These are phyloP conservation scores for Aspergillus neotritici DNA, from an alignment of 2,329 filamentous ascomycete species.

Conservation along the genomic window DNA sequence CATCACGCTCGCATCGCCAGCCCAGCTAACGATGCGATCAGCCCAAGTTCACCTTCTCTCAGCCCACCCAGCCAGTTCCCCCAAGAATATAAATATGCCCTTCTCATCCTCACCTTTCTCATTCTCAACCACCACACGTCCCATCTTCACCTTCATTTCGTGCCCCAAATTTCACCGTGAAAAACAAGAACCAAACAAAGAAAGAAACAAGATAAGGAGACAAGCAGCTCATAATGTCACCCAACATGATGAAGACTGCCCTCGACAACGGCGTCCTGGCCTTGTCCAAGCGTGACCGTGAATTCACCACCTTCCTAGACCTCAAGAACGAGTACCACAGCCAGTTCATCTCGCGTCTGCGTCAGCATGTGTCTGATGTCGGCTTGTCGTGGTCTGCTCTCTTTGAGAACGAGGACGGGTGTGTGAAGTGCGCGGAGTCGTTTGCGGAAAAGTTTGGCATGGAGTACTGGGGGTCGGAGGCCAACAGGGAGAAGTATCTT, in stretches of 20 bases:
- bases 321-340: conserved; percentile 13
- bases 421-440: conserved; percentile 8
- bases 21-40: too few species aligned
- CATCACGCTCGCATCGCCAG: too few species aligned
- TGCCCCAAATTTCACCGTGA: background rate
- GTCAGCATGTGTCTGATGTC: conserved; percentile 5
- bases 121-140: too few species aligned
- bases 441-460: conserved; percentile 16
- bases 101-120: too few species aligned
- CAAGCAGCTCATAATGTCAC: background rate
- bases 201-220: background rate
- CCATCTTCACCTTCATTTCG: too few species aligned
- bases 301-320: conserved; percentile 20
- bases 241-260: conserved; percentile 2
- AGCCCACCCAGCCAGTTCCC: too few species aligned
- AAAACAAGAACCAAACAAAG: background rate
- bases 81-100: too few species aligned
- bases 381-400: conserved; percentile 12
- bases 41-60: too few species aligned
- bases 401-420: background rate
- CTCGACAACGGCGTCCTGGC: conserved; percentile 13
- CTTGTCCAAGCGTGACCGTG: conserved; percentile 8
- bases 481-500: conserved; percentile 15
- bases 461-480: conserved; percentile 19
- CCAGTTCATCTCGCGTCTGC: conserved; percentile 12